A percentile compares a stretch with the other conserved stretches of the same genome.
phyloP scores from a whole-genome alignment of 23 red algal genomes.

The Gracilaria caudata region DNA sequence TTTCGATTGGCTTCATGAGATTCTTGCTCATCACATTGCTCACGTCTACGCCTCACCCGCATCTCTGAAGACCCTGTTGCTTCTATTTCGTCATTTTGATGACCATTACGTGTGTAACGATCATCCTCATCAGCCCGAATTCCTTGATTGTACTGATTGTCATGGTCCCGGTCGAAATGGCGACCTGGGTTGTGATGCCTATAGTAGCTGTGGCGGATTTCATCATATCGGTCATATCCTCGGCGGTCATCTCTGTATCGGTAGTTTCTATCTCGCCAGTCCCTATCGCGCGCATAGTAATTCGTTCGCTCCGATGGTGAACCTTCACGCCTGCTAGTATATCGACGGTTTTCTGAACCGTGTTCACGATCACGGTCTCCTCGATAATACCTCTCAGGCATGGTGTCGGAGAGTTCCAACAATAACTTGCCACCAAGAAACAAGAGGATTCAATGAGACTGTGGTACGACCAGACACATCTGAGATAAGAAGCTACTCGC shows the following conservation, averaged over 20 bases:
- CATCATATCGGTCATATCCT: conserved; percentile 7
- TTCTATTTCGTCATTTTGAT: not conserved
- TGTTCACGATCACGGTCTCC: not conserved
- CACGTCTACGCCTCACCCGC: conserved; percentile 10
- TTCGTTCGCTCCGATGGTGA: not conserved
- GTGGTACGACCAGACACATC: not conserved
- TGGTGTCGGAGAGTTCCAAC: not conserved
- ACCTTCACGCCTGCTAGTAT: not conserved
- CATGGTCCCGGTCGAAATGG: not conserved
- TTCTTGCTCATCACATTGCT: not conserved
- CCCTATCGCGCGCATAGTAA: not conserved
- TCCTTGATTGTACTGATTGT: not conserved
- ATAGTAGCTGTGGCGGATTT: not conserved
- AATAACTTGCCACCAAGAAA: not conserved
- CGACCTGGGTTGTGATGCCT: not conserved
- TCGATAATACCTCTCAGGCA: conserved; percentile 3
- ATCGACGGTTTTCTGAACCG: not conserved
- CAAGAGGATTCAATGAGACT: not conserved
- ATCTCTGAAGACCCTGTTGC: conserved; percentile 18
- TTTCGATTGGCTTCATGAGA: too few species aligned
- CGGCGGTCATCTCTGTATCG: not conserved
- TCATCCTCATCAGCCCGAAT: not conserved
- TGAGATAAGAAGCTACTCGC: not conserved
- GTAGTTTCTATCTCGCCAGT: not conserved
- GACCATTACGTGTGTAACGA: not conserved